Evolutionary conservation across 116 monocot species (phyloP), one percentile per base, ranked within the genome.

Genomic region (Iris pallida): DNA sequence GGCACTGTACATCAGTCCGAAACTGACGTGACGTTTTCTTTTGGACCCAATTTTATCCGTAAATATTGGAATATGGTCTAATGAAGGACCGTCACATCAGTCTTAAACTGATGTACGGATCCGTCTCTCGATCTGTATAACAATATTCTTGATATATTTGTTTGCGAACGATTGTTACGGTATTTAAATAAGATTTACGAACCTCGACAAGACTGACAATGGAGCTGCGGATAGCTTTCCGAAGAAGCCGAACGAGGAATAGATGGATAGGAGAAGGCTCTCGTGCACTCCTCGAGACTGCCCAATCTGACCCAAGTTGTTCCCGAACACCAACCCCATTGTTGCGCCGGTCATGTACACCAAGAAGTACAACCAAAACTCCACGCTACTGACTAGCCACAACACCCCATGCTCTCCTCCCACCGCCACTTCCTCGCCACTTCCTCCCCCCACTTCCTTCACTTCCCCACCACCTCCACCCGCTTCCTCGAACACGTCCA

Each of bases 201-300:
- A 20, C 17, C 11, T 48, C 7, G 48, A 48, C 7, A 48, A 7
- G 9, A 48, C 1, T 1, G 53, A 66, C 8, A 66, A 20, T 47
- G 65, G 65, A 20, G 66, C 41, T 10, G 53, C 52, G 3, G 53
- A 19, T 4, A 53, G 41, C 6, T 41, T 66, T 5, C 41, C 53
- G 53, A 66, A 66, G 53, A 66, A 66, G 49, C 66, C 53, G 66
- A 66, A 66, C 3, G 66, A 13, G 0, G 66, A 66, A 13, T 7
- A 66, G 8, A 66, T 7, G 0, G 66, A 66, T 0, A 48, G 11
- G 1, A 66, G 40, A 17, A 66, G 40, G 2, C 30, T 7, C 12
- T 66, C 41, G 13, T 48, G 52, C 0, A 66, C 11, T 12, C 48
- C 64, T 49, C 64, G 8, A 4, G 64, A 65, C 9, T 65, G 44